Evolutionary conservation across 129 eudicot genomes (phyloP).

Genomic region (Rutidosis leptorrhynchoides): DNA sequence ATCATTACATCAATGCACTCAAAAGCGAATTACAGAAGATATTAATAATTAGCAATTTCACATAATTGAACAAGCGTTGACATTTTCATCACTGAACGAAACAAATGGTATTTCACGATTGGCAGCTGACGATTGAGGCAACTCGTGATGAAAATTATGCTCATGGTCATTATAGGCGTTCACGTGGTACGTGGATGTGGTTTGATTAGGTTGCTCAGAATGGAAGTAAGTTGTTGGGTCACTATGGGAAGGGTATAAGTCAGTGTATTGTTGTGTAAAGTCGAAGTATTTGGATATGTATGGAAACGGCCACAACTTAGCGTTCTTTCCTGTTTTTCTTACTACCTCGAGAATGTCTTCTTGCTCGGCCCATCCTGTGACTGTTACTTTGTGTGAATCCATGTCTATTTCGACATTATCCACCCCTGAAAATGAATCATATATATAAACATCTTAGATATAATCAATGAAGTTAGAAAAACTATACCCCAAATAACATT

Average conservation of each 20-base stretch:
- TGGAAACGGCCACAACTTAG: constrained; percentile 61
- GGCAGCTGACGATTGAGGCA: not conserved
- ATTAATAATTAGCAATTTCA: not conserved
- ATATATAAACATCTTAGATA: not conserved
- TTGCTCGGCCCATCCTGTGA: constrained; percentile 52
- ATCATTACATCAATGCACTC: not conserved
- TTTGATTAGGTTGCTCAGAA: not conserved
- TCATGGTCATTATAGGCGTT: not conserved
- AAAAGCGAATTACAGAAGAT: not conserved
- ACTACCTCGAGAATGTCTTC: constrained; percentile 44
- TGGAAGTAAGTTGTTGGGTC: not conserved
- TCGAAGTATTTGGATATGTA: constrained; percentile 28
- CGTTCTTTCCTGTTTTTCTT: constrained; percentile 43
- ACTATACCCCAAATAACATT: too few species aligned
- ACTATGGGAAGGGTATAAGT: constrained; percentile 9
- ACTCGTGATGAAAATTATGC: not conserved
- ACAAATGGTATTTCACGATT: not conserved
- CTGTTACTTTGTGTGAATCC: constrained; percentile 61
- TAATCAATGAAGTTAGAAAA: not conserved
- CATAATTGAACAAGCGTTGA: constrained; percentile 9
- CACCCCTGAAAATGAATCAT: constrained; percentile 38
- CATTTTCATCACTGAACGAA: constrained; percentile 13
- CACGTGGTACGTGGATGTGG: not conserved
- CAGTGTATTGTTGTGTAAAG: not conserved
- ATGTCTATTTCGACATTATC: constrained; percentile 56